Percentiles rank a stretch among this genome's conserved stretches.
Evolutionary conservation across 2,329 filamentous ascomycete species (phyloP).

Genomic region (Penicillium sp.): DNA sequence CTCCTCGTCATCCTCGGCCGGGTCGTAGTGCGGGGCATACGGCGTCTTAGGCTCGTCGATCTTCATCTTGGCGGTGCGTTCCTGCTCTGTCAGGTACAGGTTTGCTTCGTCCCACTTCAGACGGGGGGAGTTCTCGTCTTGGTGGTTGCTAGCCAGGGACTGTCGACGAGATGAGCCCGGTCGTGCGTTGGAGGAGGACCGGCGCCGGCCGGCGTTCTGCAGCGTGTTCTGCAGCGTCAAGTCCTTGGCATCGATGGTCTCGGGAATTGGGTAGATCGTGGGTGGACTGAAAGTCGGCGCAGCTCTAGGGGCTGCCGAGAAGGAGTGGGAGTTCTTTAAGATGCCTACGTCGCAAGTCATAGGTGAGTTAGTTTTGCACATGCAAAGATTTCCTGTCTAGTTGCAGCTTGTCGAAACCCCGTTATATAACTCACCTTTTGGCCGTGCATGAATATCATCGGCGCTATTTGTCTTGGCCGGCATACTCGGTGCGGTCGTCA

Average conservation of each 20-base stretch:
- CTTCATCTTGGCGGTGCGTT: conserved; percentile 95
- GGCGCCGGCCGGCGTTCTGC: conserved; percentile 83
- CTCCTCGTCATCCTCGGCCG: conserved; percentile 78
- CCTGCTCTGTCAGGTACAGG: conserved; percentile 92
- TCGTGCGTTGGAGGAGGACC: conserved; percentile 70
- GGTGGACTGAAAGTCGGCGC: conserved; percentile 32
- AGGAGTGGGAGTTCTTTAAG: conserved; percentile 76
- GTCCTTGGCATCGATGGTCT: conserved; percentile 66
- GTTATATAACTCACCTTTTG: conserved; percentile 36
- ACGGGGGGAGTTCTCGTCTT: conserved; percentile 60
- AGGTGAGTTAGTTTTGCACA: background rate
- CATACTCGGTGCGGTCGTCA: conserved; percentile 23
- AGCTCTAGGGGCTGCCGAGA: conserved; percentile 53
- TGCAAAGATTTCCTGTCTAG: background rate
- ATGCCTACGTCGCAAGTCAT: conserved; percentile 61
- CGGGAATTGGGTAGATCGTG: conserved; percentile 37
- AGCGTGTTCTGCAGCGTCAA: conserved; percentile 91
- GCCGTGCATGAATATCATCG: conserved; percentile 35
- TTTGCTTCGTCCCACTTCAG: conserved; percentile 99
- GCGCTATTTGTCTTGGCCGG: conserved; percentile 31
- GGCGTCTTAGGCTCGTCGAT: conserved; percentile 98
- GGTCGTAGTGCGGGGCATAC: conserved; percentile 88
- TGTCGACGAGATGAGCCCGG: conserved; percentile 67
- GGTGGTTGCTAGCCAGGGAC: conserved; percentile 53
- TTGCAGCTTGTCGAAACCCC: background rate